Percentiles rank a stretch among this genome's conserved stretches.
phyloP scores from a whole-genome alignment of 441 rosid species.

The Adansonia rubrostipa region DNA sequence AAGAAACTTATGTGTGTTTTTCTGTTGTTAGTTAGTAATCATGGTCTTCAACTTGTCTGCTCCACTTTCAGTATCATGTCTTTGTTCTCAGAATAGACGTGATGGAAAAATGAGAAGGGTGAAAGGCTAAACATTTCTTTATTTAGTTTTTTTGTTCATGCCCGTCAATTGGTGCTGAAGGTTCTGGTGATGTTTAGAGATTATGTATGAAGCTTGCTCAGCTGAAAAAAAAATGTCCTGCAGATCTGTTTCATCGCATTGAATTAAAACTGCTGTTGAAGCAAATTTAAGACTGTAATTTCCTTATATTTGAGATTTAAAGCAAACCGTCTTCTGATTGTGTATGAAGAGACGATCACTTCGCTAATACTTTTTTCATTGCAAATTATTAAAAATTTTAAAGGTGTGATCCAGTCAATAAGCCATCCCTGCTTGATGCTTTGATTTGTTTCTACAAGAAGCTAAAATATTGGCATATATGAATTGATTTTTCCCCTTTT shows the following conservation, averaged over 20 bases:
- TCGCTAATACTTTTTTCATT: not conserved
- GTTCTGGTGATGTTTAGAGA: not conserved
- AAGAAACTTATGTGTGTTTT: not conserved
- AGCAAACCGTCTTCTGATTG: not conserved
- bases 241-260: not conserved
- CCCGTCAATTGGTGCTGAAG: not conserved
- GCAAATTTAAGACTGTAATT: not conserved
- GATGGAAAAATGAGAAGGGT: not conserved
- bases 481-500: conserved; percentile 19
- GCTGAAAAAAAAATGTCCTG: not conserved
- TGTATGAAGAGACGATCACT: not conserved
- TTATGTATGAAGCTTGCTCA: not conserved
- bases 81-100: not conserved
- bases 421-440: not conserved
- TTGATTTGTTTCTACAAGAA: not conserved
- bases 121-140: conserved; percentile 13
- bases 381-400: not conserved
- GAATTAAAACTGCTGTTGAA: not conserved
- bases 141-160: conserved; percentile 7
- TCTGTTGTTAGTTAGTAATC: not conserved
- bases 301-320: not conserved
- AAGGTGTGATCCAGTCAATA: not conserved
- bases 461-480: conserved; percentile 4
- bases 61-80: not conserved
- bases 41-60: not conserved